Percentiles rank a stretch among this genome's conserved stretches.
Conservation (phyloP, 2,329 filamentous ascomycete genomes). For the Trichophyton benhamiae region DNA sequence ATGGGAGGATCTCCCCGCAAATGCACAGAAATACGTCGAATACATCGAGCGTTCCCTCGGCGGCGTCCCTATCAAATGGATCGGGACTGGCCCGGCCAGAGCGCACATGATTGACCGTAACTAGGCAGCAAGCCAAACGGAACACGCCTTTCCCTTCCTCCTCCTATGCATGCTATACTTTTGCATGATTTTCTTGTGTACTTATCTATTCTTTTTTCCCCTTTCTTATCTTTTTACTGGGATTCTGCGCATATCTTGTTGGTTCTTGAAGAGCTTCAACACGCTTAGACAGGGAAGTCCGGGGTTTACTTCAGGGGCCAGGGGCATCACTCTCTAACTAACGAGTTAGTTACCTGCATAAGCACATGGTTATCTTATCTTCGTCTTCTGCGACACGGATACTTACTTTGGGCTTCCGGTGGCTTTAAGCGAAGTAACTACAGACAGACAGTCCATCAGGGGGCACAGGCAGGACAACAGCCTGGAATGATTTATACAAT, state of each 20-base stretch:
- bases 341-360: too few relatives aligned
- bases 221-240: background rate
- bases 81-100: slow-evolving; percentile 49
- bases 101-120: slow-evolving; percentile 48
- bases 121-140: background rate
- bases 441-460: too few relatives aligned
- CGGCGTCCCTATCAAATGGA: slow-evolving; percentile 48
- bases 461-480: too few relatives aligned
- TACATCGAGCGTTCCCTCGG: slow-evolving; percentile 47
- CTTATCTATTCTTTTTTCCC: background rate
- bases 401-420: too few relatives aligned
- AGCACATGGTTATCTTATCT: too few relatives aligned
- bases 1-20: slow-evolving; percentile 45
- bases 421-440: too few relatives aligned
- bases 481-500: too few relatives aligned
- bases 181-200: background rate
- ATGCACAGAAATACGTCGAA: slow-evolving; percentile 49
- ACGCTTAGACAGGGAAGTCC: background rate
- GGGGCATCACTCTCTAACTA: background rate
- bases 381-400: too few relatives aligned
- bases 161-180: background rate
- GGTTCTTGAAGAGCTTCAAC: too few relatives aligned
- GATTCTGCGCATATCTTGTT: background rate
- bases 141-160: background rate
- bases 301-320: background rate